A percentile compares a stretch with the other conserved stretches of the same genome.
Evolutionary conservation across 2,329 filamentous ascomycete species (phyloP).

Genomic region (Ophiocordyceps camponoti-saundersi): DNA sequence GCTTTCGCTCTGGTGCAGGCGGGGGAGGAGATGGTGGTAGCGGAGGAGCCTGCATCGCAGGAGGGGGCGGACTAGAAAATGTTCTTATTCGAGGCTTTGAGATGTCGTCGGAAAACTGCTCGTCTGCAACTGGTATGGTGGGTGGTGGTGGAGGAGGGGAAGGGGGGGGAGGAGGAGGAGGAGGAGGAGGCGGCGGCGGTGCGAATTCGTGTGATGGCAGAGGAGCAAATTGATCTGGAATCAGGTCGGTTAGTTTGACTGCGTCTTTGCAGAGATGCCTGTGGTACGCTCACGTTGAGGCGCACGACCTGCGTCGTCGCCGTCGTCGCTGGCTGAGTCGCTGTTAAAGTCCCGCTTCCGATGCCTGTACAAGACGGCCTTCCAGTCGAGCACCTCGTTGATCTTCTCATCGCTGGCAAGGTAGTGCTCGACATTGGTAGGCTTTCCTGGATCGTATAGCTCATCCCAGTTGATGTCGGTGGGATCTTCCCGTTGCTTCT

Average conservation of each 20-base stretch:
- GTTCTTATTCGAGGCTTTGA: conserved; percentile 46
- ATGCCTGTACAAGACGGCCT: conserved; percentile 60
- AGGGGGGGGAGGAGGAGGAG: conserved; percentile 31
- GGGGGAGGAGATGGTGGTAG: conserved; percentile 6
- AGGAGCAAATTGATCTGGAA: conserved; percentile 1
- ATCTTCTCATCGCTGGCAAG: conserved; percentile 71
- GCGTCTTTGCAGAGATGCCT: background rate
- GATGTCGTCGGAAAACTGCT: conserved; percentile 51
- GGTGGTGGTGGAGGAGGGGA: conserved; percentile 26
- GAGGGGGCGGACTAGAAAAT: conserved; percentile 23
- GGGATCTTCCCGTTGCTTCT: conserved; percentile 39
- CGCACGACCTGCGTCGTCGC: conserved; percentile 11
- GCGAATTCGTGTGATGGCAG: conserved; percentile 23
- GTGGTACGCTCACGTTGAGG: conserved; percentile 15
- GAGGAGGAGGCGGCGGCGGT: conserved; percentile 33
- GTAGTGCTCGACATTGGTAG: conserved; percentile 75
- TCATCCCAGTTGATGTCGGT: conserved; percentile 74
- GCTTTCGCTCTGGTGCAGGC: conserved; percentile 4
- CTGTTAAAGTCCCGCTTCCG: conserved; percentile 27
- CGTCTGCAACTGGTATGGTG: conserved; percentile 23
- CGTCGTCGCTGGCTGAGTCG: conserved; percentile 22
- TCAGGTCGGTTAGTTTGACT: background rate
- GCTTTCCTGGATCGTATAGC: conserved; percentile 69
- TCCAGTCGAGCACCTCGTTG: conserved; percentile 70
- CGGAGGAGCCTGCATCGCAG: conserved; percentile 13